Conservation (phyloP, 768 basidiomycete genomes). For the Xerocomellus intermedius region DNA sequence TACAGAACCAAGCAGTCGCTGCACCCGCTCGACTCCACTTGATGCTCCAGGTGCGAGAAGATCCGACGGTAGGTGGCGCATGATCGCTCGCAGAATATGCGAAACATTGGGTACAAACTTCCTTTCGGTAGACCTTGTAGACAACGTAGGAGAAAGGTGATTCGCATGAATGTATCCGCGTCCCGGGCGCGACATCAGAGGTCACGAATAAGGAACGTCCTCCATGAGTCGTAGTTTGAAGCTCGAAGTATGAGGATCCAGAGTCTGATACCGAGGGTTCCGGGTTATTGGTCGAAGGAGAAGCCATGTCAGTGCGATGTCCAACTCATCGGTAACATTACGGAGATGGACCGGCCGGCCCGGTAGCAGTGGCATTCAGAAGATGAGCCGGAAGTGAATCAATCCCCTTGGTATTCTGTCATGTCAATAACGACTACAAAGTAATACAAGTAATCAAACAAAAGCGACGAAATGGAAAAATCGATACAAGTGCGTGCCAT, state of each 20-base stretch:
- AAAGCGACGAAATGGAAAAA: not conserved
- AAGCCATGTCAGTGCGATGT: constrained; percentile 5
- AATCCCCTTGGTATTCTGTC: not conserved
- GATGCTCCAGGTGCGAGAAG: constrained; percentile 44
- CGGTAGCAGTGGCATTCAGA: not conserved
- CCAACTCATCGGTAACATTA: not conserved
- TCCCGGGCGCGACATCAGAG: constrained; percentile 40
- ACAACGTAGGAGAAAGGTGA: constrained; percentile 58
- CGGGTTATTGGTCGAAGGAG: not conserved
- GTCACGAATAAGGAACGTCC: constrained; percentile 55
- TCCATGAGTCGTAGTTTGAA: constrained; percentile 42
- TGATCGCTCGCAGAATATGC: constrained; percentile 45
- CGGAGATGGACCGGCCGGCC: not conserved
- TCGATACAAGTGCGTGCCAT: not conserved
- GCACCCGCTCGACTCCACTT: constrained; percentile 32
- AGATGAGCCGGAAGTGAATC: not conserved
- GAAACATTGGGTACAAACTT: constrained; percentile 67
- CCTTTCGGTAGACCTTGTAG: constrained; percentile 61
- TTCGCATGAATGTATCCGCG: constrained; percentile 43
- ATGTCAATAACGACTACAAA: not conserved
- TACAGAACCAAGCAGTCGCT: constrained; percentile 58
- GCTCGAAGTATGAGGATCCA: constrained; percentile 17
- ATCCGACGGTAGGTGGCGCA: constrained; percentile 10
- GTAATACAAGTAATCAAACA: not conserved
- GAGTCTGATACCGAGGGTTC: not conserved